Evolutionary conservation across 2,329 filamentous ascomycete species (phyloP), one percentile per base, ranked within the genome.

Genomic region (Aspergillus alliaceus): DNA sequence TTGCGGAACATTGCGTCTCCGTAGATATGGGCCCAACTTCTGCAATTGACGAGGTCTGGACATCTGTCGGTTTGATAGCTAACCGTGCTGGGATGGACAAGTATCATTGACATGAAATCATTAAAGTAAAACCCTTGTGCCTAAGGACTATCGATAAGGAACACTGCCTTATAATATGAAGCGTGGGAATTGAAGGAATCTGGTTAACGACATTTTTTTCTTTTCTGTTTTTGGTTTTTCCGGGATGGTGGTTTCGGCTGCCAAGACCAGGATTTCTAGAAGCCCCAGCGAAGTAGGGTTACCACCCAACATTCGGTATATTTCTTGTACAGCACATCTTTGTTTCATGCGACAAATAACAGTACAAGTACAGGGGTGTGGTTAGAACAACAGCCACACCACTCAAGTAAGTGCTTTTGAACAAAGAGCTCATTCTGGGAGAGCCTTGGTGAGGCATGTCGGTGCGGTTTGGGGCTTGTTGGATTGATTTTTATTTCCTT

Each of bases 31-130:
- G 29, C 34, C 24, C 31, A 25, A 6, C 20, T 40, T 54, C 44
- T 15, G 48, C 18, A 39, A 53, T 58, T 51, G 51, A 35, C 27
- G 47, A 31, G 51, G 56, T 55, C 54, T 35, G 22, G 34, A 44
- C 31, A 56, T 35, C 53, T 40, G 60, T 34, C 42, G 51, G 31
- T 46, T 55, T 57, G 49, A 58, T n/a, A 51, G 59, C 58, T 53
- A 60, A 59, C 53, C 62, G 63, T 58, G 62, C 60, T 39, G 62
- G 58, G 53, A 62, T 59, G 22, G 50, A 61, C 61, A 54, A 59
- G 18, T 56, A 51, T 59, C 54, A 65, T 53, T 35, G 59, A 62
- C 61, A 70, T 69, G 49, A 35, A 63, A 59, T 57, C 61, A 65
- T 66, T 37, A 48, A 61, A 8, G 24, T 20, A 37, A 31, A 50